Conservation (phyloP, 352 stramenopile genomes). For the Hyaloperonospora brassicae region DNA sequence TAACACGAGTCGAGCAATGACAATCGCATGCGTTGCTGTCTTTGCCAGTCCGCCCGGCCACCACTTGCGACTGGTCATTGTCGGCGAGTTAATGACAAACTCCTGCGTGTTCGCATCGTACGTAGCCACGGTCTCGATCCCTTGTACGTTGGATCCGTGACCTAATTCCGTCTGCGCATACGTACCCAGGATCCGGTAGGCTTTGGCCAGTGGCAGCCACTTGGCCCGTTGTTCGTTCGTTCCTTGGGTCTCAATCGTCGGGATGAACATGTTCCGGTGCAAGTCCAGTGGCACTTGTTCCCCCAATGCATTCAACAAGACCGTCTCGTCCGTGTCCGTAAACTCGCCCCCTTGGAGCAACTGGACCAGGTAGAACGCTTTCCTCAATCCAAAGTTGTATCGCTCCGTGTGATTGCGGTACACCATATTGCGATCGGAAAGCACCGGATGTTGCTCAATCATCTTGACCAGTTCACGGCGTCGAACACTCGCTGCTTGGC, state of each 20-base stretch:
- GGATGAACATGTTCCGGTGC: slow-evolving; percentile 24
- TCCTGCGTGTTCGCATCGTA: slow-evolving; percentile 81
- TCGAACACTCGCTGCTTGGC: slow-evolving; percentile 10
- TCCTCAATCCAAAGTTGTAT: slow-evolving; percentile 24
- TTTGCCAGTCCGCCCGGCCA: slow-evolving; percentile 74
- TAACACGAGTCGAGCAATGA: slow-evolving; percentile 17
- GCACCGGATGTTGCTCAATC: slow-evolving; percentile 20
- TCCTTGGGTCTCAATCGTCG: slow-evolving; percentile 24
- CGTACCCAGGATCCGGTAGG: slow-evolving; percentile 21
- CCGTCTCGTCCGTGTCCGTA: slow-evolving; percentile 20
- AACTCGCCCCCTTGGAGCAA: slow-evolving; percentile 16
- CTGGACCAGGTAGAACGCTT: slow-evolving; percentile 21
- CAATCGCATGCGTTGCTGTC: slow-evolving; percentile 28
- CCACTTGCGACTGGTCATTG: slow-evolving; percentile 92
- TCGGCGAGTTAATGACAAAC: slow-evolving; percentile 92
- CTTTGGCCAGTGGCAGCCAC: slow-evolving; percentile 23
- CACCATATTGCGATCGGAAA: slow-evolving; percentile 26
- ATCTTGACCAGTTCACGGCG: slow-evolving; percentile 18
- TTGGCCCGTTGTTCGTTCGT: slow-evolving; percentile 20
- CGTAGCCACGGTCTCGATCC: slow-evolving; percentile 24
- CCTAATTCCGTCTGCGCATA: slow-evolving; percentile 29
- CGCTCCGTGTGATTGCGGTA: slow-evolving; percentile 26
- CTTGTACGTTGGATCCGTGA: slow-evolving; percentile 28
- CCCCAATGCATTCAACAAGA: slow-evolving; percentile 17
- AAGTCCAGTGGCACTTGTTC: slow-evolving; percentile 17